Evolutionary conservation across 2,329 filamentous ascomycete genomes (phyloP).

Genomic region (Pseudohalonectria lignicola): DNA sequence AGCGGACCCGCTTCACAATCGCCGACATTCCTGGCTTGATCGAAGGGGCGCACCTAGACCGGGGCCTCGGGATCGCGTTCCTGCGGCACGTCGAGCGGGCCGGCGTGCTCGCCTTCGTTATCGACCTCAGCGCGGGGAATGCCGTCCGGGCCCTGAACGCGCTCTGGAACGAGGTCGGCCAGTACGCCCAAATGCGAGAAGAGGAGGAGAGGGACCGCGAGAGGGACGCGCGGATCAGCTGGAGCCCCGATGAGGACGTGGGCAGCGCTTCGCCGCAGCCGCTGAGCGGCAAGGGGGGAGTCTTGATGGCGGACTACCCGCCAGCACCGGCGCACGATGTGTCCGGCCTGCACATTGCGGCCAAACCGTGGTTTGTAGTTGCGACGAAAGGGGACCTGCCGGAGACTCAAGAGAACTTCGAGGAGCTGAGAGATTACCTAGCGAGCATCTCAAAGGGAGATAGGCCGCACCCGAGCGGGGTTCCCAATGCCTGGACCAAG

Average conservation of each 20-base stretch:
- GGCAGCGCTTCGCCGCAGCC: slow-evolving; percentile 4
- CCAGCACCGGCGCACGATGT: slow-evolving; percentile 11
- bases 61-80: slow-evolving; percentile 83
- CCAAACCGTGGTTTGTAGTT: slow-evolving; percentile 93
- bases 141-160: slow-evolving; percentile 68
- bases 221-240: slow-evolving; percentile 42
- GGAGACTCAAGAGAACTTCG: slow-evolving; percentile 69
- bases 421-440: slow-evolving; percentile 58
- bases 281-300: not conserved
- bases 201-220: slow-evolving; percentile 59
- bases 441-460: slow-evolving; percentile 49
- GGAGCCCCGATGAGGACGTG: slow-evolving; percentile 42
- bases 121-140: slow-evolving; percentile 73
- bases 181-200: slow-evolving; percentile 72
- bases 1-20: slow-evolving; percentile 75
- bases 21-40: slow-evolving; percentile 94
- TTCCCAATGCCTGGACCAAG: slow-evolving; percentile 44
- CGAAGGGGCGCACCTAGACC: slow-evolving; percentile 84
- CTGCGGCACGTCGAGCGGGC: slow-evolving; percentile 90
- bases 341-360: slow-evolving; percentile 61
- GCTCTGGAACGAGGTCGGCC: slow-evolving; percentile 81
- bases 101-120: slow-evolving; percentile 82
- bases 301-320: slow-evolving; percentile 19
- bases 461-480: slow-evolving; percentile 61
- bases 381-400: slow-evolving; percentile 86